A percentile compares a stretch with the other conserved stretches of the same genome.
Conservation (phyloP, 192 early-diverging fungal species). For the Coemansia sp. region DNA sequence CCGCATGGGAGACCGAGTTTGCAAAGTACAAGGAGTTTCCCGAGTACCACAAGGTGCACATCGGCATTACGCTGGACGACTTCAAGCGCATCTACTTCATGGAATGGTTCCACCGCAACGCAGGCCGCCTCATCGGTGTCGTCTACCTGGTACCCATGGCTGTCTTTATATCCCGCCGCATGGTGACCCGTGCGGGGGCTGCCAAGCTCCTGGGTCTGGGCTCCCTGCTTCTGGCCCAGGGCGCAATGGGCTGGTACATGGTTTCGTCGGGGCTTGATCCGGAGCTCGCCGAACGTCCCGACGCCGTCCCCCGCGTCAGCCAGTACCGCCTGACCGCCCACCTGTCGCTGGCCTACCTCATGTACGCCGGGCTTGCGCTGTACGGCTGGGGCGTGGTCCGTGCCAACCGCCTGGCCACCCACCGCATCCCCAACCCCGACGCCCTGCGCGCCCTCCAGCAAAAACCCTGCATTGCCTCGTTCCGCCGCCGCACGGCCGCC, state of each 20-base stretch:
- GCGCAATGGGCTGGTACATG: slow-evolving; percentile 98
- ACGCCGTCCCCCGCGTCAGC: slow-evolving; percentile 86
- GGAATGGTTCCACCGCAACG: slow-evolving; percentile 97
- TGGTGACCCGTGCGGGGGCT: slow-evolving; percentile 67
- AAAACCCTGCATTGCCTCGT: slow-evolving; percentile 63
- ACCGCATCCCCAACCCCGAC: slow-evolving; percentile 56
- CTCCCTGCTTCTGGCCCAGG: slow-evolving; percentile 75
- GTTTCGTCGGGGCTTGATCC: slow-evolving; percentile 88
- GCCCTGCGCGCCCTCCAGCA: slow-evolving; percentile 62
- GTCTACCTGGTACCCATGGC: slow-evolving; percentile 83
- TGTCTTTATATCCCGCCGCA: slow-evolving; percentile 80
- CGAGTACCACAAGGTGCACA: slow-evolving; percentile 94
- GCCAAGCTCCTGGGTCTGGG: slow-evolving; percentile 64
- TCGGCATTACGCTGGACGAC: slow-evolving; percentile 82
- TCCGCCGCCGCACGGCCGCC: slow-evolving; percentile 38
- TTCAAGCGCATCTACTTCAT: slow-evolving; percentile 98
- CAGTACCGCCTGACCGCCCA: slow-evolving; percentile 94
- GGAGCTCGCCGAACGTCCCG: slow-evolving; percentile 72
- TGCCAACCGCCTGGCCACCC: slow-evolving; percentile 61
- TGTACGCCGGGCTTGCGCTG: slow-evolving; percentile 79
- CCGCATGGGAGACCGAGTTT: slow-evolving; percentile 93
- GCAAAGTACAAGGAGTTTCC: slow-evolving; percentile 98
- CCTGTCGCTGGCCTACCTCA: slow-evolving; percentile 81
- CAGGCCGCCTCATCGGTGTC: slow-evolving; percentile 89
- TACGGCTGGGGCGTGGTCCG: slow-evolving; percentile 80